These are phyloP conservation scores for Coccomyxa subellipsoidea DNA, from an alignment of 163 green algal genomes.

Conservation along the genomic window DNA sequence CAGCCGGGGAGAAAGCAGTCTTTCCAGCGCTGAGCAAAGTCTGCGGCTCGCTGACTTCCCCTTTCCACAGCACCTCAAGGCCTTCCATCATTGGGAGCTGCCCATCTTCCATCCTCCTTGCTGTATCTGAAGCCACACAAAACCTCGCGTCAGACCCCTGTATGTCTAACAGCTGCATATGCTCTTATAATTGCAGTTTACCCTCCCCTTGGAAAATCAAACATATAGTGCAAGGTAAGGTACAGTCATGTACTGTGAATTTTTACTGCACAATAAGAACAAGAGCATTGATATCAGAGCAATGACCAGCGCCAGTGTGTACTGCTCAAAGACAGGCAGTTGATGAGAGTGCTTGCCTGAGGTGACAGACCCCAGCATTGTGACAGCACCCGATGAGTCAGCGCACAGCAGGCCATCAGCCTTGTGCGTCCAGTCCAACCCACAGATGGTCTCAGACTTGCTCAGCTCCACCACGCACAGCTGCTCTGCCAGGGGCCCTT, in stretches of 20 bases:
- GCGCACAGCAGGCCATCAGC: conserved; percentile 42
- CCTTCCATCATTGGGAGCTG: background rate
- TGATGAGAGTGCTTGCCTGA: too few relatives aligned
- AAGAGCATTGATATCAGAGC: too few relatives aligned
- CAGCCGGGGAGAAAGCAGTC: conserved; percentile 16
- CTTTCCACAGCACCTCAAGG: conserved; percentile 21
- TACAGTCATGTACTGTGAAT: background rate
- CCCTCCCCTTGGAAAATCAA: background rate
- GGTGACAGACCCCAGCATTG: conserved; percentile 29
- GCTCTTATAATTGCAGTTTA: background rate
- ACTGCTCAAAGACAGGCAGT: too few relatives aligned
- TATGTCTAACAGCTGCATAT: background rate
- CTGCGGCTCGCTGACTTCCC: conserved; percentile 13
- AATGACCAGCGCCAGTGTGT: too few relatives aligned
- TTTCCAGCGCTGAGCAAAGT: conserved; percentile 24
- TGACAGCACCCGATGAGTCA: conserved; percentile 41
- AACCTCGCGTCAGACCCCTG: background rate
- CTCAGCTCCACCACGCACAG: conserved; percentile 2
- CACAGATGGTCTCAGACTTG: conserved; percentile 17
- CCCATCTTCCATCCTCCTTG: too few relatives aligned
- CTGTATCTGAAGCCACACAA: too few relatives aligned
- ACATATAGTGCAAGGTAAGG: background rate
- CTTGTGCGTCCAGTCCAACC: conserved; percentile 51
- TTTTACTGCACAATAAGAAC: too few relatives aligned
- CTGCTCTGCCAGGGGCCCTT: background rate